Evolutionary conservation across 176 grass and related monocot genomes (phyloP).

Genomic region (Juncus effusus): DNA sequence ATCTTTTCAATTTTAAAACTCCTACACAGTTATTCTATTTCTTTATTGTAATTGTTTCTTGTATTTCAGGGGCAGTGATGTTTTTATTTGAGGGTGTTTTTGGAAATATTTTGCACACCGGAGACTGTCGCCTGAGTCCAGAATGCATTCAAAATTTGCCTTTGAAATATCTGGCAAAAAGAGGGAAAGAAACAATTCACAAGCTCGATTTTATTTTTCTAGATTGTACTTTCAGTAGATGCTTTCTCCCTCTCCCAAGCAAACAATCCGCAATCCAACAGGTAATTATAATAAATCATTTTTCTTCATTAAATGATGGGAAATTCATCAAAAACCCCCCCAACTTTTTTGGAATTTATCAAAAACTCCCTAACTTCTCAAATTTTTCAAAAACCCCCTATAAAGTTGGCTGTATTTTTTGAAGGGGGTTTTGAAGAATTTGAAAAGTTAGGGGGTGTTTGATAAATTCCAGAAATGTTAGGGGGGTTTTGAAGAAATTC

Average conservation of each 20-base stretch:
- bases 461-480: too few species aligned
- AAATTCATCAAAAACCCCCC: background rate
- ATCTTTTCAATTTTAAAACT: slow-evolving; percentile 1
- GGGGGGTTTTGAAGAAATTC: too few species aligned
- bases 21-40: background rate
- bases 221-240: slow-evolving; percentile 82
- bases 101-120: slow-evolving; percentile 75
- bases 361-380: background rate
- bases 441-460: too few species aligned
- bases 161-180: slow-evolving; percentile 72
- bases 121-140: slow-evolving; percentile 64
- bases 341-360: slow-evolving; percentile 1
- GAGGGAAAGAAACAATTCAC: slow-evolving; percentile 48
- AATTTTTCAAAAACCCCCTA: background rate
- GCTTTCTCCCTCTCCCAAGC: slow-evolving; percentile 67
- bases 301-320: background rate
- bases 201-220: slow-evolving; percentile 68
- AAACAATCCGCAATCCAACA: slow-evolving; percentile 74
- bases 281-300: slow-evolving; percentile 34
- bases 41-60: slow-evolving; percentile 2
- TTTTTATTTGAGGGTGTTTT: slow-evolving; percentile 90
- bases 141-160: slow-evolving; percentile 75
- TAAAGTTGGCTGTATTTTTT: too few species aligned
- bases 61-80: slow-evolving; percentile 64
- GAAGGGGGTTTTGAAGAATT: too few species aligned